Conservation (phyloP, 78 protist genomes). For the Guillardia theta region DNA sequence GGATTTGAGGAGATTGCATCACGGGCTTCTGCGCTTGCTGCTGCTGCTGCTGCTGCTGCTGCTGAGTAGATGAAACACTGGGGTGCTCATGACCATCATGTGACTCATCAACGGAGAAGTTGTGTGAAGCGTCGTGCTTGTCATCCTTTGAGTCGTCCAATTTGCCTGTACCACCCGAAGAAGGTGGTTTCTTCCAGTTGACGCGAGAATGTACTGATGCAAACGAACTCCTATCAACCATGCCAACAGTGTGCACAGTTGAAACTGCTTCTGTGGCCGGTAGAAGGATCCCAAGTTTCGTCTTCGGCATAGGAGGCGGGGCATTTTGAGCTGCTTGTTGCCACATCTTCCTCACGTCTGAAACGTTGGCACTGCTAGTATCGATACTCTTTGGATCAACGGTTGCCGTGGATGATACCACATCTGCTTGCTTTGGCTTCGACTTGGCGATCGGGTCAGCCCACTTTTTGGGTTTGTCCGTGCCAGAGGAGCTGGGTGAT, state of each 20-base stretch:
- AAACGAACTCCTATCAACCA: not conserved
- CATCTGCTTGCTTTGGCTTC: not conserved
- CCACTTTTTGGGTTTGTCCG: not conserved
- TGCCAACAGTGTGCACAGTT: not conserved
- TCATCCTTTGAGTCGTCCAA: not conserved
- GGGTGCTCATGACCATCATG: not conserved
- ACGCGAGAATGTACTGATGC: not conserved
- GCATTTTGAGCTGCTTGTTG: not conserved
- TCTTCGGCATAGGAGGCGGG: conserved; percentile 26
- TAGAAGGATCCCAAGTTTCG: not conserved
- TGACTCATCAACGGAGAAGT: not conserved
- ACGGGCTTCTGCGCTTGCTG: not conserved
- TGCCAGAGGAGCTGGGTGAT: too few species aligned
- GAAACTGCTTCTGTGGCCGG: not conserved
- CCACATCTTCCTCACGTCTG: conserved; percentile 6
- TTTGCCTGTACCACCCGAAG: not conserved
- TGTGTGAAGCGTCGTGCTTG: not conserved
- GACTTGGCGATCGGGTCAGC: not conserved
- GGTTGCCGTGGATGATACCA: not conserved
- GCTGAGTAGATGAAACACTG: not conserved
- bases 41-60: too few species aligned
- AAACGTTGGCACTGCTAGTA: not conserved
- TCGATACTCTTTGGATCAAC: not conserved
- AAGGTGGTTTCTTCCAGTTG: not conserved
- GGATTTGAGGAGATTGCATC: not conserved